A percentile compares a stretch with the other conserved stretches of the same genome.
Conservation (phyloP, 75 land plant species). For the Cunninghamia lanceolata region DNA sequence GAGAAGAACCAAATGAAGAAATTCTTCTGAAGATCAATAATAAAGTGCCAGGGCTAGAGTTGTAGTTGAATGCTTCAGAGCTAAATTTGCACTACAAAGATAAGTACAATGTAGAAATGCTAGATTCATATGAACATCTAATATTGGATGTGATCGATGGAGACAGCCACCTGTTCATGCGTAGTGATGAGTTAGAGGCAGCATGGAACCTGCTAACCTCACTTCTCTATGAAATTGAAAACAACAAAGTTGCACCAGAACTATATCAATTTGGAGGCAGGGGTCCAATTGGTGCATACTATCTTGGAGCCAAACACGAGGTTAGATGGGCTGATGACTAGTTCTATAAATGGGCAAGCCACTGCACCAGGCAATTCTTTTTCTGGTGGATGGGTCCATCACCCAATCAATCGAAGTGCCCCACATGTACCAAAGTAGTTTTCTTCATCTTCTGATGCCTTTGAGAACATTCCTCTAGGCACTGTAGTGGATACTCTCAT, state of each 20-base stretch:
- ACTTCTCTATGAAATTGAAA: slow-evolving; percentile 63
- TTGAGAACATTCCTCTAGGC: slow-evolving; percentile 72
- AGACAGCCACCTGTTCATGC: slow-evolving; percentile 79
- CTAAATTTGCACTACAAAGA: slow-evolving; percentile 74
- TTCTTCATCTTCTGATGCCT: background rate
- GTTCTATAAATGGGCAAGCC: background rate
- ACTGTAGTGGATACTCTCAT: slow-evolving; percentile 91
- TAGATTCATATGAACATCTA: slow-evolving; percentile 80
- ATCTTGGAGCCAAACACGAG: slow-evolving; percentile 78
- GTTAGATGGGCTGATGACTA: slow-evolving; percentile 75
- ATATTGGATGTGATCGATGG: slow-evolving; percentile 84
- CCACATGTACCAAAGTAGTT: background rate
- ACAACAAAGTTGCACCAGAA: slow-evolving; percentile 63
- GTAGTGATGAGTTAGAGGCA: slow-evolving; percentile 80
- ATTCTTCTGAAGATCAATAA: slow-evolving; percentile 75
- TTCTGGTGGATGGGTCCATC: too few species aligned
- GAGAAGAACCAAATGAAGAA: slow-evolving; percentile 69
- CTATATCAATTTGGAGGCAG: slow-evolving; percentile 71
- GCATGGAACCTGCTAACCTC: slow-evolving; percentile 75
- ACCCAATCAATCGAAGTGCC: too few species aligned
- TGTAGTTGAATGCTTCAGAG: slow-evolving; percentile 69
- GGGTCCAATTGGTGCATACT: slow-evolving; percentile 82
- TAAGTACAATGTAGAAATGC: slow-evolving; percentile 69
- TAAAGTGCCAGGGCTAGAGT: slow-evolving; percentile 77
- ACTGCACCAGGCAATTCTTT: too few species aligned